Base-by-base conservation (phyloP, 2,329 filamentous ascomycete genomes). In the Cercospora beticola region DNA sequence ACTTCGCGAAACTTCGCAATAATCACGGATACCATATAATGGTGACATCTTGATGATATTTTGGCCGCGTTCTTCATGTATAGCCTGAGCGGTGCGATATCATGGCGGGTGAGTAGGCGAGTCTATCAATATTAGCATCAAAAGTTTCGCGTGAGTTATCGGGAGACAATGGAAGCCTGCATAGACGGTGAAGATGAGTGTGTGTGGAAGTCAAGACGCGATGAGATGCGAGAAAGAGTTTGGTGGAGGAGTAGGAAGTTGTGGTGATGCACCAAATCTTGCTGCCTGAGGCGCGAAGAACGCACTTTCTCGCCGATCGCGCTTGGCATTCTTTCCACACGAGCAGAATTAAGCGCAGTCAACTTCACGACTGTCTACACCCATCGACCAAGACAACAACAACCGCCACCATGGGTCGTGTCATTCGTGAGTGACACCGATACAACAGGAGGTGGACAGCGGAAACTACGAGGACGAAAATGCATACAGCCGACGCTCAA, bases 381-480 rank as follows among this genome's bases (percentile, higher is more conserved):
- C 64, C 64, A 69, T 64, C 67, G 67, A 64, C 64, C 54, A 65
- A 62, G 54, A 49, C 62, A 66, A 63, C 64, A 60, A 60, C 57
- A 59, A 66, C 64, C 26, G 64, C 40, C 31, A 62, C 28, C 40
- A 66, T 66, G 67, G 67, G 67, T 69, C 67, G 67, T 64, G 67
- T 69, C 64, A 69, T 69, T 64, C 67, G 67, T 66, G 31, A 66
- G 64, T 61, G 57, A 23, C 64, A 40, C 46, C 64, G 18, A 62
- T 65, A 33, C 62, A 58, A 33, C 33, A 58, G 54, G 57, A 31
- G 52, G 58, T 59, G 54, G 49, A 18, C 33, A 65, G 62, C 18
- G 23, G 21, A 49, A 65, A 65, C 36, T 59, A 14, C 14, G 52
- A 65, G 62, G 54, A 58, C 23, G 23, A 59, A 58, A 26, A 65